A percentile compares a stretch with the other conserved stretches of the same genome.
These are phyloP conservation scores for Leptographium flavum DNA, from an alignment of 2,329 filamentous ascomycete genomes.

Conservation along the genomic window DNA sequence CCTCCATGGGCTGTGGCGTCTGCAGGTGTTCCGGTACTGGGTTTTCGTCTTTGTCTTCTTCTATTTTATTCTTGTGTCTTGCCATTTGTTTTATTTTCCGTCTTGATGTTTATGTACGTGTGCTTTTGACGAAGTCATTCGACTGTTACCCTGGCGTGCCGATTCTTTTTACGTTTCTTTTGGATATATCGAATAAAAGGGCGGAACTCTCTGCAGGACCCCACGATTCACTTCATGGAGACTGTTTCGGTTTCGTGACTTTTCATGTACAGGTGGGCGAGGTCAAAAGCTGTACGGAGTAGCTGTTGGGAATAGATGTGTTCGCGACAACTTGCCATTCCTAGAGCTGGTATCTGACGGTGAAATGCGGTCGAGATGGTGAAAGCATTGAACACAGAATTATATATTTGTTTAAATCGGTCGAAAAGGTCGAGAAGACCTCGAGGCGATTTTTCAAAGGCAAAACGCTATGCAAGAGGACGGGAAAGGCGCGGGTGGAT, in stretches of 20 bases:
- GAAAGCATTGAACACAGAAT: too few species aligned
- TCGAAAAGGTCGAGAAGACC: background rate
- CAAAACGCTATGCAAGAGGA: background rate
- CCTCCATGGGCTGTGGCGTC: background rate
- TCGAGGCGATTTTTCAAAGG: background rate
- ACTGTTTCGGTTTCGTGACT: background rate
- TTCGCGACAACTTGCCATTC: too few species aligned
- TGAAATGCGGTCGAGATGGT: too few species aligned
- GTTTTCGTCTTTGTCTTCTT: background rate
- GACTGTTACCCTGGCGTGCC: slow-evolving; percentile 1
- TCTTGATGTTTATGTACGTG: too few species aligned
- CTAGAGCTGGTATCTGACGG: too few species aligned
- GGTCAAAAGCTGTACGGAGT: too few species aligned
- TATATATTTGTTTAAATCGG: too few species aligned
- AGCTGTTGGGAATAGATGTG: too few species aligned
- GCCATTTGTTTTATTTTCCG: too few species aligned
- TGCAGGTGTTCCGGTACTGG: background rate
- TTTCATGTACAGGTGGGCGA: too few species aligned
- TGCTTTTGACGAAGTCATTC: background rate
- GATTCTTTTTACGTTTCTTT: slow-evolving; percentile 1
- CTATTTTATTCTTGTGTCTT: background rate
- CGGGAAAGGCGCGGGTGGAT: background rate
- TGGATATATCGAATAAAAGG: background rate
- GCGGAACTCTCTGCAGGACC: background rate
- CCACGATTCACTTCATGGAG: background rate